phyloP scores from a whole-genome alignment of 2,329 filamentous ascomycete species.

The Fusarium xylarioides region DNA sequence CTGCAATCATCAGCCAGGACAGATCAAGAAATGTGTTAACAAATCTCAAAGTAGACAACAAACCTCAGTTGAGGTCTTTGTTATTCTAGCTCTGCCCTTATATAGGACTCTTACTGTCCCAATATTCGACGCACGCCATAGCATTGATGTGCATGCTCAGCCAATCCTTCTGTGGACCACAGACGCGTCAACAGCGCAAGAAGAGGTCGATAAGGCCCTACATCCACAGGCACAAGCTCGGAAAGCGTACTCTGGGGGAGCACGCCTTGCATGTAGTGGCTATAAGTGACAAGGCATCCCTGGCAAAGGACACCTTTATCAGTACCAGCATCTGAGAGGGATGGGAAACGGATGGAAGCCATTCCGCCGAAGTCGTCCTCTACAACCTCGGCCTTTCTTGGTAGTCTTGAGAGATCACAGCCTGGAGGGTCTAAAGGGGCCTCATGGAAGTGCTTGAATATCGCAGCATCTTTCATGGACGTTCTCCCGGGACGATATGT shows the following conservation, averaged over 20 bases:
- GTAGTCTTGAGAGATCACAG: constrained; percentile 36
- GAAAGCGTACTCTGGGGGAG: constrained; percentile 27
- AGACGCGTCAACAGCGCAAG: constrained; percentile 30
- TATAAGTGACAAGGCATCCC: constrained; percentile 37
- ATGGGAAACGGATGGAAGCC: constrained; percentile 42
- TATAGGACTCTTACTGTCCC: constrained; percentile 6
- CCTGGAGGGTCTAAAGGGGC: constrained; percentile 34
- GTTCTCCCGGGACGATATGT: constrained; percentile 11
- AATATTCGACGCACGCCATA: constrained; percentile 34
- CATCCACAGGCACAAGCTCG: constrained; percentile 28
- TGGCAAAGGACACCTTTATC: constrained; percentile 38
- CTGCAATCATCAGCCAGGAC: constrained; percentile 22
- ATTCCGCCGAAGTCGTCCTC: constrained; percentile 39
- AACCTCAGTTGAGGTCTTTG: background rate
- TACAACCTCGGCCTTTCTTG: constrained; percentile 23
- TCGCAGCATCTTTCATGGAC: constrained; percentile 27
- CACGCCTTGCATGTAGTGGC: constrained; percentile 28
- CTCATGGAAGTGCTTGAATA: constrained; percentile 34
- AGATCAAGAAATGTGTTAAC: background rate
- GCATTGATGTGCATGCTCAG: constrained; percentile 36
- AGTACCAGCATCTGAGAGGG: constrained; percentile 17
- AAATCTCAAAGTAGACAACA: background rate
- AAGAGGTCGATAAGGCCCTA: constrained; percentile 35
- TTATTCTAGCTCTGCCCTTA: background rate
- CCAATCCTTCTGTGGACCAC: constrained; percentile 31